A percentile compares a stretch with the other conserved stretches of the same genome.
Conservation (phyloP, 2,329 filamentous ascomycete genomes). For the Corinectria fuckeliana region DNA sequence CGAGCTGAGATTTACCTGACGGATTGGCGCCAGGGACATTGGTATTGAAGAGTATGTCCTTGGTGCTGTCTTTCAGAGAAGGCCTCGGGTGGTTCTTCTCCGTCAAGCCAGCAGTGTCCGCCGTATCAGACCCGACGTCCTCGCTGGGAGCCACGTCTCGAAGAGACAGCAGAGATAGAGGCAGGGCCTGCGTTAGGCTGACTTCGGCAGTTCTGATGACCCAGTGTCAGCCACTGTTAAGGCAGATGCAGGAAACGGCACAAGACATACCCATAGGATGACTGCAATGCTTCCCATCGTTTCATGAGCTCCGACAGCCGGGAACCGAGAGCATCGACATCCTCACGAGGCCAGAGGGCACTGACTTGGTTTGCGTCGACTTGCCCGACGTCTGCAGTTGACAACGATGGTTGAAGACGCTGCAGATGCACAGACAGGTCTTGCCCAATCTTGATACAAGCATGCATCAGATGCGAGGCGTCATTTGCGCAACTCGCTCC, state of each 20-base stretch:
- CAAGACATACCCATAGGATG: background rate
- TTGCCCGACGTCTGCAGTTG: background rate
- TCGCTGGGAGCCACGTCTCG: too few relatives aligned
- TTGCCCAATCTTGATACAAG: slow-evolving; percentile 36
- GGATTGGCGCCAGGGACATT: background rate
- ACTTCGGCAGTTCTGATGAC: too few relatives aligned
- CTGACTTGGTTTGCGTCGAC: slow-evolving; percentile 17
- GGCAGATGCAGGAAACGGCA: background rate
- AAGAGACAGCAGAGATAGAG: background rate
- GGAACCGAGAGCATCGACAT: background rate
- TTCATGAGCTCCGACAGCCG: background rate
- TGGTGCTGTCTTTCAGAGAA: background rate
- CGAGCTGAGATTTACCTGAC: background rate
- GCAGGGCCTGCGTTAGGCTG: background rate
- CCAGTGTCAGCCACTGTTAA: background rate
- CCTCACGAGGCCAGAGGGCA: slow-evolving; percentile 25
- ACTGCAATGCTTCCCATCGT: background rate
- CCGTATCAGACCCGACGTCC: background rate
- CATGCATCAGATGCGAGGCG: background rate
- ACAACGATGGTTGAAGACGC: slow-evolving; percentile 4
- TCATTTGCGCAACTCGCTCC: background rate
- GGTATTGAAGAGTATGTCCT: background rate
- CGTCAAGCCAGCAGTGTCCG: background rate
- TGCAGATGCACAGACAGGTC: slow-evolving; percentile 34
- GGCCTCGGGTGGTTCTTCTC: background rate